Evolutionary conservation across 176 grass and related monocot species (phyloP), one percentile per base, ranked within the genome.

Genomic region (Triticum urartu): DNA sequence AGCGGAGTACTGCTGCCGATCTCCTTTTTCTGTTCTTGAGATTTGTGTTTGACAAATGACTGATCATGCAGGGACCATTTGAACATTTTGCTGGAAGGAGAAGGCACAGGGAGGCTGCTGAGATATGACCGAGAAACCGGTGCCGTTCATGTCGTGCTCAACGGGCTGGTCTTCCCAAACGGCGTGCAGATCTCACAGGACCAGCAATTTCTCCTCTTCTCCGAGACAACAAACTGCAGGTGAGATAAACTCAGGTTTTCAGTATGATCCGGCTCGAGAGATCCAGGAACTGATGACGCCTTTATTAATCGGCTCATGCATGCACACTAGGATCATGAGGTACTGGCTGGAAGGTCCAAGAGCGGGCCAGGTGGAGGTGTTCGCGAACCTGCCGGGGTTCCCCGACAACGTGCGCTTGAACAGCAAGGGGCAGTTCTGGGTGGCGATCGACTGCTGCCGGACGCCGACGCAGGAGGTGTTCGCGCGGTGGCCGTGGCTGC

Each of bases 191-290:
- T 98, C 9, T 98, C 95, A 14, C 90, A 93, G 73, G 93, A 98
- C 58, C 90, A 95, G 17, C 87, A 4, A 61, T 98, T 98, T 38
- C 93, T 98, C 56, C 93, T 98, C 15, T 86, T 98, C 47, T 81
- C 95, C 15, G 95, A 98, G 72, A 98, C 95, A 48, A 93, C 95
- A 15, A 98, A 95, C 28, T 98, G 95, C 93, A 98, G 95, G 95
- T 89, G 5, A 24, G 28, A 81, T 13, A 72, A 5, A 79, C 18
- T 26, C 52, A 42, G 14, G 0, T 10, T 45, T 40, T 20, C 38
- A 40, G 38, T 35, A 80, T 5, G 24, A 59, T 60, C 21, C 28
- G 0, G 40, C 24, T 39, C 13, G n/a, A 78, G 39, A 82, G 52
- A 39, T 59, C 13, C 47, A 59, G 80, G 32, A 24, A 50, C 4